A percentile compares a stretch with the other conserved stretches of the same genome.
These are phyloP conservation scores for Solanum hybrid DNA, from an alignment of 305 asterid species.

Conservation along the genomic window DNA sequence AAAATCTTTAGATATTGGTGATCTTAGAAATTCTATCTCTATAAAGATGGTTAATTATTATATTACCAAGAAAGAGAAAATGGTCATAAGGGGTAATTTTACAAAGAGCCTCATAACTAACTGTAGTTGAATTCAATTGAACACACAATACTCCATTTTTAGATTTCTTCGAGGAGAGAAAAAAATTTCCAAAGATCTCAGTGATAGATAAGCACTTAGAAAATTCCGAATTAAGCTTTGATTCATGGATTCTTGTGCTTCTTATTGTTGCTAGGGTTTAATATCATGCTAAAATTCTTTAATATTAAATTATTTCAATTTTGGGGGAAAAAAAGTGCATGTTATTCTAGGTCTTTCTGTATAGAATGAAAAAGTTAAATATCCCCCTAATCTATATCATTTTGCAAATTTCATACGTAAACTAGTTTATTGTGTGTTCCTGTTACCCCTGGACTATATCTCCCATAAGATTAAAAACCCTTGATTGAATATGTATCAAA, in stretches of 20 bases:
- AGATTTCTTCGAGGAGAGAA: neutral
- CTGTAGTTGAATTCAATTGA: neutral
- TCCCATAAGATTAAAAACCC: neutral
- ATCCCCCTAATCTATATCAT: neutral
- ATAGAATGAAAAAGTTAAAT: neutral
- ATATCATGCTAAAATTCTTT: neutral
- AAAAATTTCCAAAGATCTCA: neutral
- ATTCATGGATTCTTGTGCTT: neutral
- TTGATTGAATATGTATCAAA: neutral
- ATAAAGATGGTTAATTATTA: neutral
- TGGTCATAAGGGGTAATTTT: neutral
- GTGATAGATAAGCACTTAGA: neutral
- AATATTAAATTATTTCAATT: neutral
- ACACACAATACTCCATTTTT: neutral
- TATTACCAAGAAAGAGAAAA: neutral
- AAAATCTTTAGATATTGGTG: neutral
- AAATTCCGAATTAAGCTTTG: neutral
- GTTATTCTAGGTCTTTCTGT: neutral
- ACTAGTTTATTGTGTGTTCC: neutral
- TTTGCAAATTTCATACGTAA: neutral
- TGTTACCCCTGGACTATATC: neutral
- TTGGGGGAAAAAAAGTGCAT: neutral
- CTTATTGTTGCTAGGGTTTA: neutral
- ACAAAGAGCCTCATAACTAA: neutral
- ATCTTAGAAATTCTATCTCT: neutral